phyloP scores from a whole-genome alignment of 2,329 filamentous ascomycete species.

The Verticillium tricorpus region DNA sequence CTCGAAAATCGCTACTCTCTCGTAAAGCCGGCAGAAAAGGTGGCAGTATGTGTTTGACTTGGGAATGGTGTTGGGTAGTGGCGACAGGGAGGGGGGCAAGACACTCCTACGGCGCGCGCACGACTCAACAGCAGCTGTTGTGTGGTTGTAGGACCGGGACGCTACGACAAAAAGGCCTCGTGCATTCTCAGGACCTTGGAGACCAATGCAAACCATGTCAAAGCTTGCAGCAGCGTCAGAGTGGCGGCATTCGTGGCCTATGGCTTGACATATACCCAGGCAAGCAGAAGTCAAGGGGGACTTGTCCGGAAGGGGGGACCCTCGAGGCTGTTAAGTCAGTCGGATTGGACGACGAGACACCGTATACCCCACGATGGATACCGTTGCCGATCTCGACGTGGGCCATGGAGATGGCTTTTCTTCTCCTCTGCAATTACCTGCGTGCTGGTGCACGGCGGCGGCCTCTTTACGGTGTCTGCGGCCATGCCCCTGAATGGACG shows the following conservation, averaged over 20 bases:
- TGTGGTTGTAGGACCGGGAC: background rate
- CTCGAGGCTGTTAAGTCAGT: slow-evolving; percentile 18
- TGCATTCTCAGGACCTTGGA: background rate
- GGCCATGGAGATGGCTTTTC: background rate
- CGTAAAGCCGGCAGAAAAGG: background rate
- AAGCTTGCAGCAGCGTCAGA: slow-evolving; percentile 6
- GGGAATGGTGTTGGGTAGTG: background rate
- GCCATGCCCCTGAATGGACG: background rate
- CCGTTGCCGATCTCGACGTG: slow-evolving; percentile 25
- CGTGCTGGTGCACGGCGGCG: background rate
- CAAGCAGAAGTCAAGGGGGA: slow-evolving; percentile 13
- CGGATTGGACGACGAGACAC: slow-evolving; percentile 21
- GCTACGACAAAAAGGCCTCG: background rate
- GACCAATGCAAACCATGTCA: slow-evolving; percentile 6
- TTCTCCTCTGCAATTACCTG: background rate
- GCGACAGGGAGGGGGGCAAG: background rate
- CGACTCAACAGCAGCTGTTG: background rate
- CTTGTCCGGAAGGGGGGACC: slow-evolving; percentile 21
- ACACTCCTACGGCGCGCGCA: background rate
- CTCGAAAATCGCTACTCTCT: background rate
- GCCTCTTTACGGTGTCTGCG: background rate
- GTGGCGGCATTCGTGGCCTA: slow-evolving; percentile 18
- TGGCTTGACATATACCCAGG: slow-evolving; percentile 22
- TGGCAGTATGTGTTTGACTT: background rate
- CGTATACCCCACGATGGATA: slow-evolving; percentile 27